Percentiles rank a stretch among this genome's conserved stretches.
Evolutionary conservation across 805 yeast genomes (phyloP).

Genomic region (Candida loeiensis): DNA sequence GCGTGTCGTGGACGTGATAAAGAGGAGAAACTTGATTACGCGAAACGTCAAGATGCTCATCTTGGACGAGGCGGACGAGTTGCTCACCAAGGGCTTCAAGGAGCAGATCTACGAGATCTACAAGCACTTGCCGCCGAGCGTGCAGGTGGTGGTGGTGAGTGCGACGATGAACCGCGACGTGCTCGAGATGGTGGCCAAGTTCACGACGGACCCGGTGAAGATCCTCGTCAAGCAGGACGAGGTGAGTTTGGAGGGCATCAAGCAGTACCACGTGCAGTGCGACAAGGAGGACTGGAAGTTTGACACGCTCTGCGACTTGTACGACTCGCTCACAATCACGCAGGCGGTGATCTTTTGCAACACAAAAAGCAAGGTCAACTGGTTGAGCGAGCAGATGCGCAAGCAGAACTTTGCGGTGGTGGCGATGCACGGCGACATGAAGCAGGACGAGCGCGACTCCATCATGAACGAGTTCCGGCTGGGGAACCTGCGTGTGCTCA

Average conservation of each 20-base stretch:
- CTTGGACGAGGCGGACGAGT: conserved; percentile 96
- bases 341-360: conserved; percentile 98
- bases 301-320: conserved; percentile 89
- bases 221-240: conserved; percentile 94
- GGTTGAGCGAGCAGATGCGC: conserved; percentile 76
- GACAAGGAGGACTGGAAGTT: conserved; percentile 93
- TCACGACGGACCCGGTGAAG: conserved; percentile 90
- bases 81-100: conserved; percentile 89
- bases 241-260: conserved; percentile 89
- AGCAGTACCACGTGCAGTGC: conserved; percentile 86
- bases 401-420: conserved; percentile 85
- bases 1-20: conserved; percentile 93
- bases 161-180: conserved; percentile 94
- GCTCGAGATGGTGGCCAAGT: conserved; percentile 84
- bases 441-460: conserved; percentile 89
- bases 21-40: conserved; percentile 79
- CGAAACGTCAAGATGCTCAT: conserved; percentile 88
- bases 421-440: conserved; percentile 96
- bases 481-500: conserved; percentile 89
- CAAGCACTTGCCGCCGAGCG: conserved; percentile 74
- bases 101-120: conserved; percentile 93
- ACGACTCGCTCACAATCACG: conserved; percentile 91
- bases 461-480: conserved; percentile 95
- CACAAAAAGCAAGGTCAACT: conserved; percentile 89
- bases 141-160: conserved; percentile 91